These are phyloP conservation scores for Canariomyces notabilis DNA, from an alignment of 2,329 filamentous ascomycete species.

Conservation along the genomic window DNA sequence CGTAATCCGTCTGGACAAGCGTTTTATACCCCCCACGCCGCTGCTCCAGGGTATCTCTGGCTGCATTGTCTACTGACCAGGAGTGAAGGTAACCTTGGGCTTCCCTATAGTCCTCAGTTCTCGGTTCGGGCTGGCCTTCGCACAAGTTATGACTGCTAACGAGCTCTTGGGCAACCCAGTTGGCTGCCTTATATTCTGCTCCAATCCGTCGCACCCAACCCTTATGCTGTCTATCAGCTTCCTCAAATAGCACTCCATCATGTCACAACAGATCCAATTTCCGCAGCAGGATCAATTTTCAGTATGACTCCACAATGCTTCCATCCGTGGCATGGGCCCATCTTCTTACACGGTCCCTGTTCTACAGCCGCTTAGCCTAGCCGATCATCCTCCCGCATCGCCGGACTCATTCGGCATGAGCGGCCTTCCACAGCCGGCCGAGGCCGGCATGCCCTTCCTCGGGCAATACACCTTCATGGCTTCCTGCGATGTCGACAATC, in stretches of 20 bases:
- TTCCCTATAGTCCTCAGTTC: too few species aligned
- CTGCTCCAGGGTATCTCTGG: neutral
- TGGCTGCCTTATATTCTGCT: neutral
- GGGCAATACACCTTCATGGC: slow-evolving; percentile 1
- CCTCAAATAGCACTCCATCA: neutral
- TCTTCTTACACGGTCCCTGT: neutral
- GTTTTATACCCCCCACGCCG: neutral
- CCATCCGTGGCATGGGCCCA: neutral
- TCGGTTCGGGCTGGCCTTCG: too few species aligned
- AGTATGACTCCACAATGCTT: slow-evolving; percentile 8
- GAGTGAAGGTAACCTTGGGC: too few species aligned
- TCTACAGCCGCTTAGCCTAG: slow-evolving; percentile 3
- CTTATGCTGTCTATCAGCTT: too few species aligned
- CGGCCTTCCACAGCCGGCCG: neutral
- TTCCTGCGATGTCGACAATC: neutral
- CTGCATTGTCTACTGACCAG: too few species aligned
- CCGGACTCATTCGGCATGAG: slow-evolving; percentile 10
- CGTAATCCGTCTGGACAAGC: neutral
- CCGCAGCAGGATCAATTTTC: slow-evolving; percentile 4
- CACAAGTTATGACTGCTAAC: neutral
- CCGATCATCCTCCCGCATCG: slow-evolving; percentile 2
- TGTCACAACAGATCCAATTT: slow-evolving; percentile 4
- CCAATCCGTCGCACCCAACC: neutral
- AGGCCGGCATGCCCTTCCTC: neutral
- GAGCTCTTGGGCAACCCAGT: neutral